Evolutionary conservation across 352 stramenopile species (phyloP).

Genomic region (Aphanomyces invadans): DNA sequence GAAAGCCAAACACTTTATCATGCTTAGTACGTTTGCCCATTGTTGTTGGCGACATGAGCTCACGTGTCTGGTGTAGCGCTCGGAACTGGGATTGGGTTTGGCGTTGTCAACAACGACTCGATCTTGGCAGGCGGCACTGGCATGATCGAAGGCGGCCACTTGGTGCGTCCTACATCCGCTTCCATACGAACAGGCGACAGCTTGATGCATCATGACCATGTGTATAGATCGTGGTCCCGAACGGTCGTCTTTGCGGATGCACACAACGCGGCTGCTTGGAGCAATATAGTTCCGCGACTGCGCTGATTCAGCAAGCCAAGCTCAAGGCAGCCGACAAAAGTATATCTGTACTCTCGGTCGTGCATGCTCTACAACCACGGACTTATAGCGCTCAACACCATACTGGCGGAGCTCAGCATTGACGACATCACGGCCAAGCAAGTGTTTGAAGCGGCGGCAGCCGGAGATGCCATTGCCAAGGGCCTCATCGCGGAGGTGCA

Average conservation of each 20-base stretch:
- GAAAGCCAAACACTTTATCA: conserved; percentile 60
- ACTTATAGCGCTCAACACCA: conserved; percentile 39
- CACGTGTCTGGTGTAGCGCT: conserved; percentile 35
- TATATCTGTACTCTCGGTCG: neutral
- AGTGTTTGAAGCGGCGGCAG: conserved; percentile 58
- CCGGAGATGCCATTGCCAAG: conserved; percentile 61
- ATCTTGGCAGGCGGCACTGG: conserved; percentile 59
- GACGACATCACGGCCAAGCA: conserved; percentile 58
- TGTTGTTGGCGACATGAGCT: neutral
- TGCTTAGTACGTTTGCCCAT: conserved; percentile 60
- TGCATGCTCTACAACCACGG: neutral
- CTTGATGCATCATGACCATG: neutral
- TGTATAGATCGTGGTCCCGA: conserved; percentile 68
- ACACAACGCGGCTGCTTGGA: conserved; percentile 68
- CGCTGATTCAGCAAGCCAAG: conserved; percentile 57
- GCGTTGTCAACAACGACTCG: conserved; percentile 51
- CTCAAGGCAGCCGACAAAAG: neutral
- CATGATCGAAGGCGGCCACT: conserved; percentile 71
- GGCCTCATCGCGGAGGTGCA: conserved; percentile 58
- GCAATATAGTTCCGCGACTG: conserved; percentile 63
- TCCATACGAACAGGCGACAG: too few relatives aligned
- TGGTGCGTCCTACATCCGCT: conserved; percentile 40
- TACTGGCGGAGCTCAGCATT: conserved; percentile 35
- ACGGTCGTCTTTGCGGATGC: conserved; percentile 63
- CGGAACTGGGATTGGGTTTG: conserved; percentile 64